Conservation (phyloP, 768 basidiomycete species). For the Hortiboletus campestris region DNA sequence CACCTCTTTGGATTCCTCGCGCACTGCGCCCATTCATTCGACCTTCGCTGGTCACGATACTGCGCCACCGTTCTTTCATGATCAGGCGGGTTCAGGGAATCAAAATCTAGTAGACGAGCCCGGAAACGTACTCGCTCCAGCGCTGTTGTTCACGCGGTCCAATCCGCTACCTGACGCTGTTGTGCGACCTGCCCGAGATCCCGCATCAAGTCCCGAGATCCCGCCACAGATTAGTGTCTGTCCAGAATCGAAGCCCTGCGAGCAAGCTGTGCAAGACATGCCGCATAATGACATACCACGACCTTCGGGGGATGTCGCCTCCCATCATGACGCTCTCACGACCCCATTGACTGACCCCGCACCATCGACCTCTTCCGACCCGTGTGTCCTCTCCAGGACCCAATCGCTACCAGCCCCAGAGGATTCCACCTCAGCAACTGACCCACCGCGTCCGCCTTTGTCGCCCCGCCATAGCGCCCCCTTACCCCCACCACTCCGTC, state of each 20-base stretch:
- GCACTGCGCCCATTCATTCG: conserved; percentile 1
- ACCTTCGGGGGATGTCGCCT: conserved; percentile 1
- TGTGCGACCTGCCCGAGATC: conserved; percentile 4
- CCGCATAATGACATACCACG: conserved; percentile 17
- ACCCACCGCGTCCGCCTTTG: conserved; percentile 5
- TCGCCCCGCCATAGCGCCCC: conserved; percentile 11
- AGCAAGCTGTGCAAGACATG: conserved; percentile 6
- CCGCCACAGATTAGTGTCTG: conserved; percentile 3
- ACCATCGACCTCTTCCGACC: conserved; percentile 1
- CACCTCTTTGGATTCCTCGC: conserved; percentile 24
- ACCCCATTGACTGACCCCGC: neutral
- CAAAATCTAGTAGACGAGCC: neutral
- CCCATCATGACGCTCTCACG: conserved; percentile 13
- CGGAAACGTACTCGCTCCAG: conserved; percentile 15
- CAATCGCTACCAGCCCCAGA: neutral
- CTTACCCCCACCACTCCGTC: conserved; percentile 21
- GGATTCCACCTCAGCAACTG: neutral
- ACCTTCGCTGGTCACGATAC: conserved; percentile 12
- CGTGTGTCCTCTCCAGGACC: neutral
- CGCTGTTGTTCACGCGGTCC: conserved; percentile 13
- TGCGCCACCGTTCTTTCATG: conserved; percentile 12
- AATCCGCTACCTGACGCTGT: conserved; percentile 7
- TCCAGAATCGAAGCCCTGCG: neutral
- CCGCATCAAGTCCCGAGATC: conserved; percentile 1
- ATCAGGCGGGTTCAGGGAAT: conserved; percentile 1